Percentiles rank a stretch among this genome's conserved stretches.
These are phyloP conservation scores for Diddensiella transvaalensis DNA, from an alignment of 805 yeast species.

Conservation along the genomic window DNA sequence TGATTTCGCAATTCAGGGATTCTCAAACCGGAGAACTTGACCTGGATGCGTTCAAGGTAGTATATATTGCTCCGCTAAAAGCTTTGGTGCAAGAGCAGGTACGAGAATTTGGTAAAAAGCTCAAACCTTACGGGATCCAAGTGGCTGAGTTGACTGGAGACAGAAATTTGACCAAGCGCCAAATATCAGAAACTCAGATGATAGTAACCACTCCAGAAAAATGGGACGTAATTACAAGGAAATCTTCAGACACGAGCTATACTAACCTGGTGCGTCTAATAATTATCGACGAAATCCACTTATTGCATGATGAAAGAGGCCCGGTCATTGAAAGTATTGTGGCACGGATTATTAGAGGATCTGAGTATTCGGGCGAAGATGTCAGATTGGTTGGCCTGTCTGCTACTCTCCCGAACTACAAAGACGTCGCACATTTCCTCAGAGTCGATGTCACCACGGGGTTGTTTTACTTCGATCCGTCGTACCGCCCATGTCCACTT, in stretches of 20 bases:
- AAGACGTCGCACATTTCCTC: constrained; percentile 80
- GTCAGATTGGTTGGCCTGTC: constrained; percentile 82
- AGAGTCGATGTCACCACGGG: constrained; percentile 58
- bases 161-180: constrained; percentile 67
- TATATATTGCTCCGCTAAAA: constrained; percentile 88
- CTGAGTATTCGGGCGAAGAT: constrained; percentile 42
- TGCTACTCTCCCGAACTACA: constrained; percentile 87
- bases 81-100: constrained; percentile 96
- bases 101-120: constrained; percentile 71
- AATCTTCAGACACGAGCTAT: constrained; percentile 62
- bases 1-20: constrained; percentile 52
- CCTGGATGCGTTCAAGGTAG: constrained; percentile 62
- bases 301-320: constrained; percentile 91
- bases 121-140: constrained; percentile 57
- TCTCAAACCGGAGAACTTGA: constrained; percentile 46
- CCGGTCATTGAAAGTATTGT: constrained; percentile 90
- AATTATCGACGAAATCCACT: constrained; percentile 88
- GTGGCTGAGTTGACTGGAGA: constrained; percentile 94
- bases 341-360: constrained; percentile 58
- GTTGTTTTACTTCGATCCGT: constrained; percentile 74
- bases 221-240: constrained; percentile 95
- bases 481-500: constrained; percentile 88
- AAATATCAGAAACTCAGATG: constrained; percentile 73
- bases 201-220: constrained; percentile 94
- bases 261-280: constrained; percentile 62